Percentiles rank a stretch among this genome's conserved stretches.
Conservation (phyloP, 1,139 yeast genomes). For the Candida dubliniensis region DNA sequence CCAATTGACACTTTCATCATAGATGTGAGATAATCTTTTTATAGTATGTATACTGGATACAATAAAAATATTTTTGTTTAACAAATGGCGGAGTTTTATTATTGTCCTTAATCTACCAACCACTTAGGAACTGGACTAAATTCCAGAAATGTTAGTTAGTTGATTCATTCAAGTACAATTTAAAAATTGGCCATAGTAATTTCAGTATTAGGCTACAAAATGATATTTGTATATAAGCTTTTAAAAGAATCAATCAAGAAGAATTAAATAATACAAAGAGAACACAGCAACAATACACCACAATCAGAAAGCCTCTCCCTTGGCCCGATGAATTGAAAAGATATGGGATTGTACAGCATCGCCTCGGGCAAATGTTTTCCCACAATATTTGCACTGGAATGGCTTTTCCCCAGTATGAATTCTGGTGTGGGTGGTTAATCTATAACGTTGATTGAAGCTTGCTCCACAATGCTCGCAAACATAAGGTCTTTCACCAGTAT, state of each 20-base stretch:
- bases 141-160: too few relatives aligned
- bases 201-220: background rate
- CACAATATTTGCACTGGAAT: constrained; percentile 24
- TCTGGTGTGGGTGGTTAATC: constrained; percentile 28
- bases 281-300: too few relatives aligned
- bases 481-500: constrained; percentile 29
- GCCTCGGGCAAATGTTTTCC: constrained; percentile 27
- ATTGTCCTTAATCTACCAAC: too few relatives aligned
- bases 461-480: constrained; percentile 24
- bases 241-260: background rate
- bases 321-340: constrained; percentile 19
- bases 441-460: constrained; percentile 25
- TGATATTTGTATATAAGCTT: background rate
- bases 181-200: too few relatives aligned
- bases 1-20: constrained; percentile 4
- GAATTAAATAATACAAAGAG: background rate
- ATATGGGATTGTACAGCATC: constrained; percentile 30
- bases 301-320: constrained; percentile 15
- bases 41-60: background rate
- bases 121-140: too few relatives aligned
- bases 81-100: too few relatives aligned
- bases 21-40: background rate
- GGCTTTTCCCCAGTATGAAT: constrained; percentile 32
- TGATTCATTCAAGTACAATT: too few relatives aligned
- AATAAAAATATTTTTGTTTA: background rate